Base-by-base conservation (phyloP, 768 basidiomycete genomes). In the Amylocystis lapponica region DNA sequence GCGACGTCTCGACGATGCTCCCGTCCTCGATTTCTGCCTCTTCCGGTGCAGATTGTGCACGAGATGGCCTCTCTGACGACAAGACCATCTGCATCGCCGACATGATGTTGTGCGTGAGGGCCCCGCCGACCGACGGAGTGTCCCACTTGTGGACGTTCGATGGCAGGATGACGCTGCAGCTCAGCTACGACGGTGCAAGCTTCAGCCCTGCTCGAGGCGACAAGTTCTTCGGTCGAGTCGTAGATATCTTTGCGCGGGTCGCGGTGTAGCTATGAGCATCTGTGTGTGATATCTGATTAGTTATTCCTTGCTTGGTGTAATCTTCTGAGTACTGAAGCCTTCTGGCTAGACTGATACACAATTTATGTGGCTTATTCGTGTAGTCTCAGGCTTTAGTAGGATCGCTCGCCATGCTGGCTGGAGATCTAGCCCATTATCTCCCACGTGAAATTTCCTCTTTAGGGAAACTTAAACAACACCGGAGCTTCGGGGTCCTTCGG, bases 71-170 rank as follows among this genome's bases (percentile, higher is more conserved):
- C 10, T 30, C 29, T n/a, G 29, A 30, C 29, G 10, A n/a, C 10
- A n/a, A 30, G 29, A n/a, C 29, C 17, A 16, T 37, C 36, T 10
- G 6, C 8, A 22, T 37, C 22, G 21, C 22, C 20, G 21, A 23
- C 21, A 10, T 37, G 10, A 21, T 9, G 9, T 20, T 20, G 6
- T 17, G 36, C 6, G 16, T 10, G 20, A 42, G 16, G 23, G 20
- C 17, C 23, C 19, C 21, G 16, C 22, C 32, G 23, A 13, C n/a
- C 13, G 8, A 17, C 8, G 26, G 12, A 13, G 16, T 6, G 13
- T 21, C 34, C 31, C 41, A 22, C 9, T 14, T 42, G 41, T 33
- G 17, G 9, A 42, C 41, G 41, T 42, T 30, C 19, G 41, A 34
- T 19, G 32, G 20, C 32, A 42, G 32, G 32, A 12, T 42, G 41